Evolutionary conservation across 192 early-diverging fungal genomes (phyloP).

Genomic region (Gamsiella multidivaricata): DNA sequence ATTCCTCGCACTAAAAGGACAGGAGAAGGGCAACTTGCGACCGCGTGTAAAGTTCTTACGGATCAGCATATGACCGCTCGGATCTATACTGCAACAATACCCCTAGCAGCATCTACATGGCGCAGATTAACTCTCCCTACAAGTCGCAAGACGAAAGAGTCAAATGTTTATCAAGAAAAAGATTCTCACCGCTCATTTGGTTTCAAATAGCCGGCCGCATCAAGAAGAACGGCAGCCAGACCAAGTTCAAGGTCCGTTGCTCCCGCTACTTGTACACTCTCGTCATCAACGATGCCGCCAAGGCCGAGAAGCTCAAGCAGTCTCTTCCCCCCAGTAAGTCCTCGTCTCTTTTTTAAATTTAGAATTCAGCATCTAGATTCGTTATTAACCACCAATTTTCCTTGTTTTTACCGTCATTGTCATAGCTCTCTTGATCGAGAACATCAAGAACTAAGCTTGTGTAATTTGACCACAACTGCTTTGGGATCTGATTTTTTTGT

Average conservation of each 20-base stretch:
- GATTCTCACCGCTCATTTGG: neutral
- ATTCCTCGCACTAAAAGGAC: too few species aligned
- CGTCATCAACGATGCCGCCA: conserved; percentile 91
- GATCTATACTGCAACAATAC: too few species aligned
- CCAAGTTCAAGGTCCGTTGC: conserved; percentile 99
- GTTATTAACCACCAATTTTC: neutral
- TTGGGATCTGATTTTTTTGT: conserved; percentile 31
- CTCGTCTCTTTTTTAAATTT: neutral
- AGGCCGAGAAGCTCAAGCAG: conserved; percentile 96
- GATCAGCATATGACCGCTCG: too few species aligned
- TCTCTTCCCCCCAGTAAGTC: conserved; percentile 86
- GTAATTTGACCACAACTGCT: conserved; percentile 7
- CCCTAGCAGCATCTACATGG: too few species aligned
- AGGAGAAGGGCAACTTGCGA: too few species aligned
- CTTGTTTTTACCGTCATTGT: neutral
- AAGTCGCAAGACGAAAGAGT: too few species aligned
- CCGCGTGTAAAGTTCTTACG: too few species aligned
- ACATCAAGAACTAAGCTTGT: conserved; percentile 57
- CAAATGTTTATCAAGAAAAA: neutral
- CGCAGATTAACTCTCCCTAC: too few species aligned
- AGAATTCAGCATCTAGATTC: too few species aligned
- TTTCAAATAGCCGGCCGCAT: conserved; percentile 77
- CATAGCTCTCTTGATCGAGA: conserved; percentile 52
- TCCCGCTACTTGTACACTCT: conserved; percentile 98
- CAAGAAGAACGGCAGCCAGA: conserved; percentile 78